A percentile compares a stretch with the other conserved stretches of the same genome.
Conservation (phyloP, 2,329 filamentous ascomycete species). For the Epichloe bromicola region DNA sequence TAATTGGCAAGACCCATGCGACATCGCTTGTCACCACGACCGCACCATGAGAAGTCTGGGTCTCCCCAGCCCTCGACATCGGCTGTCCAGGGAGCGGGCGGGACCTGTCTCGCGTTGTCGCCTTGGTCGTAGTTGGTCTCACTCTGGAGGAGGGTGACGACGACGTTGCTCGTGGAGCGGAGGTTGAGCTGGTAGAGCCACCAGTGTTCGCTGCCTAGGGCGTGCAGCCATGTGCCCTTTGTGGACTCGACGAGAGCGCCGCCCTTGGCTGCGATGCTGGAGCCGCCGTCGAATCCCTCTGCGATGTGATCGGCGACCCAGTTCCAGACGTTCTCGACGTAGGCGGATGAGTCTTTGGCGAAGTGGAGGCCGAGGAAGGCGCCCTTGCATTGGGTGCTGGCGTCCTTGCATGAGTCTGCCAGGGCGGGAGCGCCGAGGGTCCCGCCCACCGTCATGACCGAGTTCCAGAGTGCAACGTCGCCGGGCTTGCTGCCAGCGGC, state of each 20-base stretch:
- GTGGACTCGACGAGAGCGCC: conserved; percentile 33
- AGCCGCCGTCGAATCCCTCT: conserved; percentile 29
- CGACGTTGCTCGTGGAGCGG: conserved; percentile 33
- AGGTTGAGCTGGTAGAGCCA: conserved; percentile 46
- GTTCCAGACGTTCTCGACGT: conserved; percentile 21
- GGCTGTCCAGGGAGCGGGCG: conserved; percentile 26
- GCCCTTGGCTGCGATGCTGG: conserved; percentile 34
- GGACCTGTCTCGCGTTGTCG: conserved; percentile 20
- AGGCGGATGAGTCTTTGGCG: conserved; percentile 16
- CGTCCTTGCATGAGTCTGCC: conserved; percentile 22
- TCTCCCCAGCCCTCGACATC: conserved; percentile 25
- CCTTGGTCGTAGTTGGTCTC: conserved; percentile 34
- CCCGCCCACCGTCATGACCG: conserved; percentile 32
- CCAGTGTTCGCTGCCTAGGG: conserved; percentile 39
- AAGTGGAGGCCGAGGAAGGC: conserved; percentile 38
- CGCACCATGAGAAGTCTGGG: conserved; percentile 29
- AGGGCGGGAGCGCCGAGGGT: conserved; percentile 23
- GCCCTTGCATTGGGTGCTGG: conserved; percentile 28
- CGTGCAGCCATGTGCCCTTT: conserved; percentile 35
- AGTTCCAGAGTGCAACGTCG: conserved; percentile 38
- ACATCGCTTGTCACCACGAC: conserved; percentile 22
- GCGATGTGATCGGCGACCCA: conserved; percentile 34
- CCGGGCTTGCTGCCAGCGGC: conserved; percentile 26
- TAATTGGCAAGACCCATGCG: conserved; percentile 30
- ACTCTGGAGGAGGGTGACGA: conserved; percentile 36